Conservation (phyloP, 177 flowering plant genomes). For the Vitis hybrid region DNA sequence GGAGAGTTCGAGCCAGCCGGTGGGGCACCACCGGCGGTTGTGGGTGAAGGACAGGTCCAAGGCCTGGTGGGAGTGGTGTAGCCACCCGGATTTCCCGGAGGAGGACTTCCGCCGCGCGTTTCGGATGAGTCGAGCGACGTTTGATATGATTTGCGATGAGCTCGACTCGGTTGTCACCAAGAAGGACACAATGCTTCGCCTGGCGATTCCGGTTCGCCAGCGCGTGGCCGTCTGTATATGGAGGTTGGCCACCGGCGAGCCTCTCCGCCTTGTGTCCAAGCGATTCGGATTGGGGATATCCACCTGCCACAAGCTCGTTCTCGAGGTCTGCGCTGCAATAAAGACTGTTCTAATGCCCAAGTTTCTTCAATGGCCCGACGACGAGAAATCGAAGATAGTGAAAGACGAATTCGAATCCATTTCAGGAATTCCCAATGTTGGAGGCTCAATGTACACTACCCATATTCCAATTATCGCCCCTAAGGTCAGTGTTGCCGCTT, state of each 20-base stretch:
- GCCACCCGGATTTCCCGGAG: constrained; percentile 67
- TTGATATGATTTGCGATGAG: constrained; percentile 73
- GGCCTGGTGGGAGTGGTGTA: constrained; percentile 80
- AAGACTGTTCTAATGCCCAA: constrained; percentile 61
- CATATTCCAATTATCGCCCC: constrained; percentile 87
- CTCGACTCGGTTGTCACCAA: constrained; percentile 62
- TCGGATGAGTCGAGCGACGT: constrained; percentile 74
- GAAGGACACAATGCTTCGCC: constrained; percentile 80
- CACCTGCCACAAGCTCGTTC: constrained; percentile 83
- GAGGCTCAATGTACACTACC: constrained; percentile 82
- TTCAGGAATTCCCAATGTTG: constrained; percentile 64
- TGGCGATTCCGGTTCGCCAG: constrained; percentile 82
- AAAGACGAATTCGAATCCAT: constrained; percentile 38
- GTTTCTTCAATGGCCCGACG: constrained; percentile 73
- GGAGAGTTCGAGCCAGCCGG: constrained; percentile 11
- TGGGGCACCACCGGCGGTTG: constrained; percentile 50
- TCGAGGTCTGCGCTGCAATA: constrained; percentile 83
- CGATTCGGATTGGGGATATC: constrained; percentile 86
- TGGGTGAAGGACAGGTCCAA: constrained; percentile 83
- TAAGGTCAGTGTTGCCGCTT: constrained; percentile 54
- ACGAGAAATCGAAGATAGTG: constrained; percentile 14
- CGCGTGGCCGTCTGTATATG: constrained; percentile 86
- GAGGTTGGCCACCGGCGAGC: constrained; percentile 90
- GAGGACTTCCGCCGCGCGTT: constrained; percentile 56
- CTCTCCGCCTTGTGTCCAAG: constrained; percentile 79